Percentiles rank a stretch among this genome's conserved stretches.
Evolutionary conservation across 2,329 filamentous ascomycete genomes (phyloP).

Genomic region (Endocalyx cinctus): DNA sequence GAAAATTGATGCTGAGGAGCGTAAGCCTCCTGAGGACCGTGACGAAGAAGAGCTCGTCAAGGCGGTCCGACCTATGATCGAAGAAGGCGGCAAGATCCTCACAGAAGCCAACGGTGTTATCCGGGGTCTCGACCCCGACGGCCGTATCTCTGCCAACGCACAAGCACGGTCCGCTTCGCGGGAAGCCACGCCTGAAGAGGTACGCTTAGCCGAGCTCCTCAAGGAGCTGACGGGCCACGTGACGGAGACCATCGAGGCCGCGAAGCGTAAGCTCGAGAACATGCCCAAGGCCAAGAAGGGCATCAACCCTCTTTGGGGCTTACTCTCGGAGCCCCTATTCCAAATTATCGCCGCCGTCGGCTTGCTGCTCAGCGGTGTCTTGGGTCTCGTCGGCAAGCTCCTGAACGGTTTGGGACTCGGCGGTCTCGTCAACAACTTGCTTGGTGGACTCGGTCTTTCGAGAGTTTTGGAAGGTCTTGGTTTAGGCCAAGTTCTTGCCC

Average conservation of each 20-base stretch:
- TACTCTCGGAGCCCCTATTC: slow-evolving; percentile 80
- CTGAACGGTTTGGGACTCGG: slow-evolving; percentile 79
- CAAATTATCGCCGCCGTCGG: slow-evolving; percentile 91
- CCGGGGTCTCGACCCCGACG: slow-evolving; percentile 83
- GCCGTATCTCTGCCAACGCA: slow-evolving; percentile 76
- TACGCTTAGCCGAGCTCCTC: slow-evolving; percentile 75
- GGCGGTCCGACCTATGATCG: slow-evolving; percentile 81
- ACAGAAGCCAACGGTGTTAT: slow-evolving; percentile 83
- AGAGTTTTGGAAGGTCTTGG: slow-evolving; percentile 73
- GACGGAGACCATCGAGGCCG: slow-evolving; percentile 77
- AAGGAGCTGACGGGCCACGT: slow-evolving; percentile 83
- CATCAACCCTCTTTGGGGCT: slow-evolving; percentile 82
- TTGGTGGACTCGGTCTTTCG: slow-evolving; percentile 72
- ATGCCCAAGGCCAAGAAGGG: slow-evolving; percentile 96
- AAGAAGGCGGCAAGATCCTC: slow-evolving; percentile 77
- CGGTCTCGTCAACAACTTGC: slow-evolving; percentile 70
- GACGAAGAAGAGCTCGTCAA: slow-evolving; percentile 87
- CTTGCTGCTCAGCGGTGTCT: slow-evolving; percentile 73
- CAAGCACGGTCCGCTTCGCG: slow-evolving; percentile 73
- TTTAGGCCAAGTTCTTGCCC: slow-evolving; percentile 43
- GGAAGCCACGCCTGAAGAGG: slow-evolving; percentile 79
- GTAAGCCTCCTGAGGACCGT: slow-evolving; percentile 77
- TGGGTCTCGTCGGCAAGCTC: slow-evolving; percentile 77
- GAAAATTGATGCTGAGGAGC: slow-evolving; percentile 76
- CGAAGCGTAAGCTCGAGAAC: slow-evolving; percentile 81